A percentile compares a stretch with the other conserved stretches of the same genome.
Conservation (phyloP, 1,284 basidiomycete species). For the Microbotryomycetes sp. region DNA sequence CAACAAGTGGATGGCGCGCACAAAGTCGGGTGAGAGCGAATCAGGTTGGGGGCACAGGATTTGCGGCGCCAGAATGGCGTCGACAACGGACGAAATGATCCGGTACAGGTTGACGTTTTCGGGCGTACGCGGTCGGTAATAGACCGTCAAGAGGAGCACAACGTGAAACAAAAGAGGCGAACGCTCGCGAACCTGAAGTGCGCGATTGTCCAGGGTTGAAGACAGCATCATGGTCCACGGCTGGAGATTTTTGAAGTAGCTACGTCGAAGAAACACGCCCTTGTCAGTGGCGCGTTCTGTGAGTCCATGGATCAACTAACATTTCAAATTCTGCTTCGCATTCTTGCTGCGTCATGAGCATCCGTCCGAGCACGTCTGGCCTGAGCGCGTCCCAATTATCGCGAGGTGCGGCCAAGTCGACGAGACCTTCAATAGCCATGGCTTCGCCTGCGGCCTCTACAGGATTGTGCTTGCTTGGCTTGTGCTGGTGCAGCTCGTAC, state of each 20-base stretch:
- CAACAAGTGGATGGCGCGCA: slow-evolving; percentile 23
- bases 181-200: slow-evolving; percentile 15
- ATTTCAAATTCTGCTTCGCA: slow-evolving; percentile 22
- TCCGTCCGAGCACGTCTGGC: slow-evolving; percentile 20
- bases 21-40: slow-evolving; percentile 22
- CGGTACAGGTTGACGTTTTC: slow-evolving; percentile 22
- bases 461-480: slow-evolving; percentile 14
- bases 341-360: slow-evolving; percentile 17
- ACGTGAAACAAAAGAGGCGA: slow-evolving; percentile 29
- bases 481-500: slow-evolving; percentile 2
- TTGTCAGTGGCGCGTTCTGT: too few species aligned
- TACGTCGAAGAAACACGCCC: not conserved
- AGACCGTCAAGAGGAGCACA: slow-evolving; percentile 26
- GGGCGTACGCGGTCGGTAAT: slow-evolving; percentile 22
- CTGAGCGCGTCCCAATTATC: not conserved
- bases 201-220: slow-evolving; percentile 14
- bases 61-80: slow-evolving; percentile 23
- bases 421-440: slow-evolving; percentile 29
- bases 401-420: slow-evolving; percentile 12
- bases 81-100: slow-evolving; percentile 21
- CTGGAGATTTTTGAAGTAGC: slow-evolving; percentile 22
- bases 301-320: too few species aligned
- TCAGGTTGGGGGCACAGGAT: slow-evolving; percentile 30
- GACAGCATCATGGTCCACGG: slow-evolving; percentile 22
- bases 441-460: slow-evolving; percentile 24